These are phyloP conservation scores for Scalesia atractyloides DNA, from an alignment of 129 eudicot genomes.

Conservation along the genomic window DNA sequence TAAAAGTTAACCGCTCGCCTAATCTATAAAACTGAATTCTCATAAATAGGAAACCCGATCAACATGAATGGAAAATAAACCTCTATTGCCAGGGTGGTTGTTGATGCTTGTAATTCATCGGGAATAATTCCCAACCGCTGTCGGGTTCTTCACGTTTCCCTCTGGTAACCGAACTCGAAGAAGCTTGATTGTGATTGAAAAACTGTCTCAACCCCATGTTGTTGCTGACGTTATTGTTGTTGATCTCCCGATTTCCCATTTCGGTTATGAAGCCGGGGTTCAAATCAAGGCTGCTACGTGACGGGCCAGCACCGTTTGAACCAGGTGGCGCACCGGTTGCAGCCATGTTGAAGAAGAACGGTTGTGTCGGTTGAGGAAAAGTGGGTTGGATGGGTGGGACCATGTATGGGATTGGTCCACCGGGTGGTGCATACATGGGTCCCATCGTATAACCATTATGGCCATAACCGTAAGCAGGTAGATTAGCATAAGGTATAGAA, in stretches of 20 bases:
- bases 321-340: slow-evolving; percentile 40
- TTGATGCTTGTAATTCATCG: slow-evolving; percentile 43
- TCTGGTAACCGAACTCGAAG: slow-evolving; percentile 43
- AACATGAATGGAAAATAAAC: slow-evolving; percentile 28
- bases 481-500: slow-evolving; percentile 41
- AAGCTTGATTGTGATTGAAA: slow-evolving; percentile 49
- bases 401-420: slow-evolving; percentile 63
- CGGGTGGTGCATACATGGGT: slow-evolving; percentile 50
- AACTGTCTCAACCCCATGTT: slow-evolving; percentile 48
- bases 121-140: slow-evolving; percentile 39
- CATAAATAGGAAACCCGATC: slow-evolving; percentile 32
- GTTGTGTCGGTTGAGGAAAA: slow-evolving; percentile 46
- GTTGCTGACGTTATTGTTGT: slow-evolving; percentile 33
- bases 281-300: slow-evolving; percentile 53
- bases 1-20: slow-evolving; percentile 39
- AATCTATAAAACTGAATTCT: slow-evolving; percentile 38
- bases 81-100: slow-evolving; percentile 46
- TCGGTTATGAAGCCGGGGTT: slow-evolving; percentile 62
- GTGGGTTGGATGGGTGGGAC: slow-evolving; percentile 52
- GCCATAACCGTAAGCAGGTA: slow-evolving; percentile 51
- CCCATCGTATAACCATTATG: slow-evolving; percentile 54
- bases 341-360: slow-evolving; percentile 59
- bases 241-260: slow-evolving; percentile 50
- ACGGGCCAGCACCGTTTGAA: slow-evolving; percentile 54
- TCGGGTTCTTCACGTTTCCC: slow-evolving; percentile 45